phyloP scores from a whole-genome alignment of 228 moss, liverwort and hornwort species.

The Sphagnum fallax region DNA sequence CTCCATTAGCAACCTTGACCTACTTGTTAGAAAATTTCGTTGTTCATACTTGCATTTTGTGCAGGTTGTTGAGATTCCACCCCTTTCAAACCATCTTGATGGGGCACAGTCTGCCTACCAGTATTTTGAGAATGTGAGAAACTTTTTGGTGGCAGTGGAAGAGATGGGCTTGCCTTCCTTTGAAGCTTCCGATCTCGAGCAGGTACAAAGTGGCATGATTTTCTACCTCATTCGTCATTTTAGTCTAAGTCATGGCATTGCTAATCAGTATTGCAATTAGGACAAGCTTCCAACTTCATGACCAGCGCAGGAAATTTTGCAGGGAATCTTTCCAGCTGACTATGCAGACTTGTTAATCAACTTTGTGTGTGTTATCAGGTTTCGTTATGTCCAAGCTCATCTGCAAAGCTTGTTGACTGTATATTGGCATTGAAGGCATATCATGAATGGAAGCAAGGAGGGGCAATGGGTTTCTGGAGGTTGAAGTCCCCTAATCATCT shows the following conservation, averaged over 20 bases:
- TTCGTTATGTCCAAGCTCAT: slow-evolving; percentile 28
- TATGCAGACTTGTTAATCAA: not conserved
- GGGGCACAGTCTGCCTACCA: slow-evolving; percentile 41
- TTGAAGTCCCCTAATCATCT: slow-evolving; percentile 31
- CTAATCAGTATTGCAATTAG: not conserved
- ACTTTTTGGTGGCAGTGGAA: slow-evolving; percentile 46
- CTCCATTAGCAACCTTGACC: too few species aligned
- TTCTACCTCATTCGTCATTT: not conserved
- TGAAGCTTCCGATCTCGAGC: slow-evolving; percentile 52
- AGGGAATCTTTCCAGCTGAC: not conserved
- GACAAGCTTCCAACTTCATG: not conserved
- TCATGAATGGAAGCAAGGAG: slow-evolving; percentile 41
- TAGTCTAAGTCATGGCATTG: not conserved
- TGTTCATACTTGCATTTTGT: too few species aligned
- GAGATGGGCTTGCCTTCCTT: slow-evolving; percentile 52
- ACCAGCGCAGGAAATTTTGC: not conserved
- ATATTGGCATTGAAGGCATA: slow-evolving; percentile 38
- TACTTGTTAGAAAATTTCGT: too few species aligned
- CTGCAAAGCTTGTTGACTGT: slow-evolving; percentile 42
- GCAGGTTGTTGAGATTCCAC: slow-evolving; percentile 39
- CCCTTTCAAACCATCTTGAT: slow-evolving; percentile 29
- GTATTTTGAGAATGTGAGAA: slow-evolving; percentile 56
- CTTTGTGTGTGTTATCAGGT: slow-evolving; percentile 11
- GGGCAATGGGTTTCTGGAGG: slow-evolving; percentile 36
- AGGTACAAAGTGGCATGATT: slow-evolving; percentile 12